Percentiles rank a stretch among this genome's conserved stretches.
These are phyloP conservation scores for Fusarium verrucosum DNA, from an alignment of 2,329 filamentous ascomycete genomes.

Conservation along the genomic window DNA sequence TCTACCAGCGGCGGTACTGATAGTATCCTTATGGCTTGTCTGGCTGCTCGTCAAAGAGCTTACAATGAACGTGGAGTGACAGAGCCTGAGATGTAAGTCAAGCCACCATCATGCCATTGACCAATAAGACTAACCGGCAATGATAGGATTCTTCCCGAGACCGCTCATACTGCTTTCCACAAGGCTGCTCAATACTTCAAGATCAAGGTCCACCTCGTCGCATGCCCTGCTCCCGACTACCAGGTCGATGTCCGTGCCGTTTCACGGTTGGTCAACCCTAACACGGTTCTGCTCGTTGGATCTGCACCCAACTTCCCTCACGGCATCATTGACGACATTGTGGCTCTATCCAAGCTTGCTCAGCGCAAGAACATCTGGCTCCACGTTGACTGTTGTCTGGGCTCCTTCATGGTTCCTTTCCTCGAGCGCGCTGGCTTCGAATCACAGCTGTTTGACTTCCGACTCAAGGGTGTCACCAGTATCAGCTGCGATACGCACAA, in stretches of 20 bases:
- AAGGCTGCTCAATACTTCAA: constrained; percentile 97
- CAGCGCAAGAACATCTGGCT: constrained; percentile 81
- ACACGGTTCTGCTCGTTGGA: constrained; percentile 92
- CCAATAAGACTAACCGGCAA: constrained; percentile 16
- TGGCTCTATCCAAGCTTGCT: constrained; percentile 83
- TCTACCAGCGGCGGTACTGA: constrained; percentile 94
- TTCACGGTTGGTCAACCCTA: constrained; percentile 87
- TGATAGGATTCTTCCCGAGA: constrained; percentile 86
- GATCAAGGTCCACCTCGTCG: constrained; percentile 90
- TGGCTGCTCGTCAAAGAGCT: constrained; percentile 89
- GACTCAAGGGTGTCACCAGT: constrained; percentile 90
- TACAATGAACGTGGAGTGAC: constrained; percentile 85
- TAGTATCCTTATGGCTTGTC: constrained; percentile 94
- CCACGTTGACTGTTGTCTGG: constrained; percentile 97
- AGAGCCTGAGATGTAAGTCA: constrained; percentile 87
- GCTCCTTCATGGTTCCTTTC: constrained; percentile 93
- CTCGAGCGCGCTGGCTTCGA: constrained; percentile 95
- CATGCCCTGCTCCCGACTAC: constrained; percentile 85
- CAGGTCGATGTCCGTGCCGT: constrained; percentile 84
- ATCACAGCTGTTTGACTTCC: constrained; percentile 89
- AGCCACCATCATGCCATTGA: not conserved
- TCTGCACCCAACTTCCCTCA: constrained; percentile 98
- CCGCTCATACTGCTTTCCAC: constrained; percentile 94
- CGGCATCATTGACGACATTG: constrained; percentile 96
- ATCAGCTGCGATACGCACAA: constrained; percentile 99